Percentiles rank a stretch among this genome's conserved stretches.
phyloP scores from a whole-genome alignment of 768 basidiomycete species.

The Lactifluus pinguis region DNA sequence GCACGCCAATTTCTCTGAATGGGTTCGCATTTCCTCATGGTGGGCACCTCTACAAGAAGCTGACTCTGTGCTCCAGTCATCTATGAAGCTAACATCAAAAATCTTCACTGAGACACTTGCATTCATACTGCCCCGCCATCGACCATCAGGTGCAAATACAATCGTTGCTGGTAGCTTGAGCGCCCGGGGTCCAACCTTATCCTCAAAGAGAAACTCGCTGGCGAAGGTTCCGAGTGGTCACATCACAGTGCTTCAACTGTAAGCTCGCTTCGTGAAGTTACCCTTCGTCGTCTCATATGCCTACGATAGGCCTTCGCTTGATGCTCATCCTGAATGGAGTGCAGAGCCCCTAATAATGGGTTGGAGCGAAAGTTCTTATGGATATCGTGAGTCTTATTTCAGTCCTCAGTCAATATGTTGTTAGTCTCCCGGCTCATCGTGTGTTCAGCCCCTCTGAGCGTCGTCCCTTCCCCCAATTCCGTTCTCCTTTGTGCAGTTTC shows the following conservation, averaged over 20 bases:
- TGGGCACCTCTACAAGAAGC: background rate
- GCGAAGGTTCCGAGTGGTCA: conserved; percentile 4
- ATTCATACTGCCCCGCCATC: conserved; percentile 13
- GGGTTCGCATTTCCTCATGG: conserved; percentile 9
- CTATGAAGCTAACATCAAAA: background rate
- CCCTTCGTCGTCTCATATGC: background rate
- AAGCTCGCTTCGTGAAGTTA: background rate
- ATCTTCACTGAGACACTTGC: conserved; percentile 10
- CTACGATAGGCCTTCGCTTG: conserved; percentile 2
- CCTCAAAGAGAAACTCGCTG: background rate
- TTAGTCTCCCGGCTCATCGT: background rate
- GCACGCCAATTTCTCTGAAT: background rate
- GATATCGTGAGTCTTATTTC: conserved; percentile 2
- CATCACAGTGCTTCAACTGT: conserved; percentile 9
- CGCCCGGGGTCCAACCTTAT: background rate
- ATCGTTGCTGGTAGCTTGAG: conserved; percentile 11
- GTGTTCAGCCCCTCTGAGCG: conserved; percentile 47
- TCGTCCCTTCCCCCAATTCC: conserved; percentile 49
- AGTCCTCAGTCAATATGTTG: background rate
- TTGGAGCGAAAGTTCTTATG: conserved; percentile 11
- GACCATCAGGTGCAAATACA: conserved; percentile 4
- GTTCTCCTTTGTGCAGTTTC: conserved; percentile 47
- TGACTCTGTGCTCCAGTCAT: background rate
- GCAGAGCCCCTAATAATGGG: conserved; percentile 11
- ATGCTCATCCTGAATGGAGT: conserved; percentile 10